A percentile compares a stretch with the other conserved stretches of the same genome.
These are phyloP conservation scores for Penicillium coprophilum DNA, from an alignment of 495 filamentous ascomycete species.

Conservation along the genomic window DNA sequence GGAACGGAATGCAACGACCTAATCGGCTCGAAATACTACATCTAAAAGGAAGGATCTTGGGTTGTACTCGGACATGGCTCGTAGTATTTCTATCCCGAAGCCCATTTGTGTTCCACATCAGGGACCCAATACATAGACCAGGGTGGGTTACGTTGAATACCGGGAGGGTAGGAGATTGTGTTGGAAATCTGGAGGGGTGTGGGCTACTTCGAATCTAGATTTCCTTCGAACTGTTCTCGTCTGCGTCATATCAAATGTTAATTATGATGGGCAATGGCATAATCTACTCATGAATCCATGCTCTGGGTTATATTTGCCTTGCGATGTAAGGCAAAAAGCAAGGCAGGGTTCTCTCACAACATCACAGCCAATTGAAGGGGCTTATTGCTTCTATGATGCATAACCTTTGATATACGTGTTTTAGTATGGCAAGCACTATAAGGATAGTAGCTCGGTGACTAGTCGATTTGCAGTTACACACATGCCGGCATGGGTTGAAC, in stretches of 20 bases:
- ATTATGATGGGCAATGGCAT: background rate
- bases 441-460: background rate
- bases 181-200: slow-evolving; percentile 2
- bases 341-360: no score
- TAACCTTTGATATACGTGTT: background rate
- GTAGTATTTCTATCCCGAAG: background rate
- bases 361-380: background rate
- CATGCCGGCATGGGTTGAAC: background rate
- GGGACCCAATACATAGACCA: background rate
- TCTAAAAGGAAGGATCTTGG: background rate
- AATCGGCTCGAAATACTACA: background rate
- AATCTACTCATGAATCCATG: background rate
- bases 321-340: background rate
- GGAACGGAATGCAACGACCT: background rate
- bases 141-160: slow-evolving; percentile 1
- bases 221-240: background rate
- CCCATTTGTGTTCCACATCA: background rate
- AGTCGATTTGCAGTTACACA: background rate
- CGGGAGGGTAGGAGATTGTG: background rate
- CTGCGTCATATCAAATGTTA: background rate
- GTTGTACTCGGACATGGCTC: background rate
- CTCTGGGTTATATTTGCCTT: background rate
- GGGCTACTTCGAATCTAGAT: background rate
- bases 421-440: background rate
- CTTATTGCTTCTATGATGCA: background rate